phyloP scores from a whole-genome alignment of 371 early-diverging fungal genomes.

The Actinomucor elegans region DNA sequence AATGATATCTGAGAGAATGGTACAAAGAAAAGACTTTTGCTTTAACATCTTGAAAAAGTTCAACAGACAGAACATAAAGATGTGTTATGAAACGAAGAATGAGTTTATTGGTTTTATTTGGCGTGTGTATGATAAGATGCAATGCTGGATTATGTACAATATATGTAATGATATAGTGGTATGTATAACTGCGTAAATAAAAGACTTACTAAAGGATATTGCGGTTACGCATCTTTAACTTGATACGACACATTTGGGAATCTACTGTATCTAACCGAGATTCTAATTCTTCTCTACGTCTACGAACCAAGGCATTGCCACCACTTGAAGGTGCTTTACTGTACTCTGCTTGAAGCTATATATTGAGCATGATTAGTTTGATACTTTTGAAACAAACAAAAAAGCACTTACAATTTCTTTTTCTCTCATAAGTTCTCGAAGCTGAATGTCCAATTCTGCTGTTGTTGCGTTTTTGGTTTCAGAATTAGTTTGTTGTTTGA shows the following conservation, averaged over 20 bases:
- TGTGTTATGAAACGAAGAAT: too few relatives aligned
- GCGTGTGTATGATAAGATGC: background rate
- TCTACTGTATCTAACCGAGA: slow-evolving; percentile 49
- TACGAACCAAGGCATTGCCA: slow-evolving; percentile 50
- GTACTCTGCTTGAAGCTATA: slow-evolving; percentile 50
- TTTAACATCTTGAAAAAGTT: too few relatives aligned
- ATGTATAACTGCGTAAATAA: background rate
- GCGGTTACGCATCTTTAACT: slow-evolving; percentile 29
- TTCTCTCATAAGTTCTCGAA: slow-evolving; percentile 20
- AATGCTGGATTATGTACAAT: background rate
- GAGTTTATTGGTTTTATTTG: too few relatives aligned
- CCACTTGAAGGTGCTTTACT: slow-evolving; percentile 60
- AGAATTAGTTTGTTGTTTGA: background rate
- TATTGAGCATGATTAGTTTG: background rate
- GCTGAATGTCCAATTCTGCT: slow-evolving; percentile 19
- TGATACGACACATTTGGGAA: slow-evolving; percentile 45
- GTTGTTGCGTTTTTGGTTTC: background rate
- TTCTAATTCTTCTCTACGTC: slow-evolving; percentile 58
- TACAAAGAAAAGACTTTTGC: too few relatives aligned
- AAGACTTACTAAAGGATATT: slow-evolving; percentile 12
- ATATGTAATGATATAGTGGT: background rate
- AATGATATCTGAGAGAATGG: too few relatives aligned
- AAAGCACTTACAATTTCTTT: slow-evolving; percentile 26
- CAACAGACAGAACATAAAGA: too few relatives aligned
- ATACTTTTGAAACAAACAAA: background rate